phyloP scores from a whole-genome alignment of 805 yeast species.

The Saccharomycopsis fodiens region DNA sequence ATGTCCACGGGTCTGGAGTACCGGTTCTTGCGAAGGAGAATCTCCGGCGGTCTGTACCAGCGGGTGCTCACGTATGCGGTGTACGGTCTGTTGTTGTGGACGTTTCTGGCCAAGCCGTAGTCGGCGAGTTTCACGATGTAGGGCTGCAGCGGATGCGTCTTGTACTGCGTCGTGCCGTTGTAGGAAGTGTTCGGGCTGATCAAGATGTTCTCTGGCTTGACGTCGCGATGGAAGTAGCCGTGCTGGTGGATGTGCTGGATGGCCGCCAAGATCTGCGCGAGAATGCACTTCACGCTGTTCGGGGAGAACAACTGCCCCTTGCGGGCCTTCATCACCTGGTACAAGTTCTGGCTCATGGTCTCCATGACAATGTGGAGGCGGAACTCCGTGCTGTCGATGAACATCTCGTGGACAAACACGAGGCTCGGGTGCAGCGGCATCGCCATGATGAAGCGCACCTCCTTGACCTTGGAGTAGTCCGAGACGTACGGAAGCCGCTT shows the following conservation, averaged over 20 bases:
- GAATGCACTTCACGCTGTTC: slow-evolving; percentile 53
- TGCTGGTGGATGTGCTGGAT: slow-evolving; percentile 71
- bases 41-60: slow-evolving; percentile 85
- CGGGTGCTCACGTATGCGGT: slow-evolving; percentile 78
- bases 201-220: slow-evolving; percentile 89
- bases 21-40: slow-evolving; percentile 51
- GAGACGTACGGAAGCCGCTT: slow-evolving; percentile 43
- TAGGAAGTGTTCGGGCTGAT: slow-evolving; percentile 46
- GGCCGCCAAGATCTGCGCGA: slow-evolving; percentile 68
- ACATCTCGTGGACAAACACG: slow-evolving; percentile 71
- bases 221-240: slow-evolving; percentile 76
- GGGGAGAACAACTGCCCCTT: slow-evolving; percentile 46
- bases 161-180: slow-evolving; percentile 17
- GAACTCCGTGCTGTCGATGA: slow-evolving; percentile 53
- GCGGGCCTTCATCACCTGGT: slow-evolving; percentile 66
- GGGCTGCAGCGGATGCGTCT: slow-evolving; percentile 23
- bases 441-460: slow-evolving; percentile 55
- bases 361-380: slow-evolving; percentile 84
- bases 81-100: slow-evolving; percentile 44
- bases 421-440: slow-evolving; percentile 67
- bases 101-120: slow-evolving; percentile 67
- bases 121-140: slow-evolving; percentile 73
- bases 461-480: slow-evolving; percentile 55
- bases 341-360: slow-evolving; percentile 72
- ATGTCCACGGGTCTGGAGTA: slow-evolving; percentile 70